Conservation (phyloP, 352 stramenopile genomes). For the Phytophthora nicotianae region DNA sequence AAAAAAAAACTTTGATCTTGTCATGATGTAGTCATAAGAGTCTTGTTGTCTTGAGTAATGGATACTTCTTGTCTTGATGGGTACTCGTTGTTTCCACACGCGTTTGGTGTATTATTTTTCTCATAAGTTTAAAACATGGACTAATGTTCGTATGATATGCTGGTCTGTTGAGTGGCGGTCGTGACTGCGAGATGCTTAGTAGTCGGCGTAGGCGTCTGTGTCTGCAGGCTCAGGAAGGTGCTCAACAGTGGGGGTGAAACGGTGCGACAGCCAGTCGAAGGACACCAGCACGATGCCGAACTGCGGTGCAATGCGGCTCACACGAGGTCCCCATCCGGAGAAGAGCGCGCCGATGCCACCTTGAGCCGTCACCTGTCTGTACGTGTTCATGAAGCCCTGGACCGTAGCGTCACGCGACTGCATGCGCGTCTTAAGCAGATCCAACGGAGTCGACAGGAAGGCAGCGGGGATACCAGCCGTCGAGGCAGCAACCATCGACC, state of each 20-base stretch:
- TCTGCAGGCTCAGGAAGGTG: constrained; percentile 28
- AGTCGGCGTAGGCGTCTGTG: constrained; percentile 38
- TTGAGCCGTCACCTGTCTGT: constrained; percentile 55
- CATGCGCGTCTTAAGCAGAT: constrained; percentile 85
- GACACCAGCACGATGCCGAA: constrained; percentile 84
- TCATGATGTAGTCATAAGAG: neutral
- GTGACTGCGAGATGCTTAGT: constrained; percentile 21
- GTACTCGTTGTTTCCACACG: constrained; percentile 13
- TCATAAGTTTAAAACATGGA: constrained; percentile 42
- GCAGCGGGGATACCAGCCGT: constrained; percentile 74
- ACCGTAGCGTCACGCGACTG: constrained; percentile 62
- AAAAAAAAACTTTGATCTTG: constrained; percentile 8
- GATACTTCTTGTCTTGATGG: neutral
- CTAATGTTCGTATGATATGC: constrained; percentile 36
- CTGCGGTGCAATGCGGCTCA: constrained; percentile 78
- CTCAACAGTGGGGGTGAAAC: constrained; percentile 39
- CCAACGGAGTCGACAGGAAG: constrained; percentile 78
- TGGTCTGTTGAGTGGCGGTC: neutral
- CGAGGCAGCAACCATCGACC: constrained; percentile 73
- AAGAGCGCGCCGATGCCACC: constrained; percentile 65
- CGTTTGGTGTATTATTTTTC: constrained; percentile 36
- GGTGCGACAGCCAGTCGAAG: constrained; percentile 82
- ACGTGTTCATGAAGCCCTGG: constrained; percentile 52
- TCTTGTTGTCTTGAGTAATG: too few species aligned
- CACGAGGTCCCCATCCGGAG: constrained; percentile 69